Evolutionary conservation across 768 basidiomycete genomes (phyloP), one percentile per base, ranked within the genome.

Genomic region (Auricularia heimuer): DNA sequence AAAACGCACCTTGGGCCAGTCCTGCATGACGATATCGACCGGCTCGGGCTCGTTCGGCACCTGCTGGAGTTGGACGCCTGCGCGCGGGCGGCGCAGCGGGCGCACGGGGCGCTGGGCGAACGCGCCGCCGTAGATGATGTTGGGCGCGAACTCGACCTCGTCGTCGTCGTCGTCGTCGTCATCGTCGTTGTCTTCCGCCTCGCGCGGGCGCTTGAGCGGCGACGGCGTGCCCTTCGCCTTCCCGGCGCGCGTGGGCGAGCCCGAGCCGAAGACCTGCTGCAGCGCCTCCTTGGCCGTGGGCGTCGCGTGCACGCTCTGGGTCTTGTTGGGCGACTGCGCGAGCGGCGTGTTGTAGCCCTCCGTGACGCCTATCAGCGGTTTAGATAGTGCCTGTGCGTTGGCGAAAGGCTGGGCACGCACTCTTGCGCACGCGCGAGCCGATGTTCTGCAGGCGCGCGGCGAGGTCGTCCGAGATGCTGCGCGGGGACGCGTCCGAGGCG

Each of bases 381-480:
- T 70, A 68, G 74, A 72, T 63, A 64, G 67, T 65, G 67, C 69
- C 66, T 64, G 39, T 14, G 39, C 8, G 39, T 1, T 42, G 39
- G 7, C 8, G 39, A 14, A 14, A 67, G 14, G 64, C 54, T 63
- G 34, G 34, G 68, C 61, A 73, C 81, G 71, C 72, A 89, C 87
- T 80, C 75, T 86, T 85, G 71, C 87, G 75, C 60, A 80, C 81
- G 67, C 86, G 84, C 68, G 83, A 75, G 62, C 82, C 83, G 35
- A 85, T 74, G 68, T 78, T 83, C 65, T 82, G 82, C 63, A 89
- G 79, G 64, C 76, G 78, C n/a, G 80, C 77, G 54, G 78, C 74
- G 33, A 87, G 73, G 62, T 87, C 86, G 63, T 77, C 74, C 36
- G 80, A 74, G 18, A 77, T 73, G 12, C 83, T 84, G 65, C 63